Evolutionary conservation across 179 eudicot genomes (phyloP), one percentile per base, ranked within the genome.

Genomic region (Gypsophila paniculata): DNA sequence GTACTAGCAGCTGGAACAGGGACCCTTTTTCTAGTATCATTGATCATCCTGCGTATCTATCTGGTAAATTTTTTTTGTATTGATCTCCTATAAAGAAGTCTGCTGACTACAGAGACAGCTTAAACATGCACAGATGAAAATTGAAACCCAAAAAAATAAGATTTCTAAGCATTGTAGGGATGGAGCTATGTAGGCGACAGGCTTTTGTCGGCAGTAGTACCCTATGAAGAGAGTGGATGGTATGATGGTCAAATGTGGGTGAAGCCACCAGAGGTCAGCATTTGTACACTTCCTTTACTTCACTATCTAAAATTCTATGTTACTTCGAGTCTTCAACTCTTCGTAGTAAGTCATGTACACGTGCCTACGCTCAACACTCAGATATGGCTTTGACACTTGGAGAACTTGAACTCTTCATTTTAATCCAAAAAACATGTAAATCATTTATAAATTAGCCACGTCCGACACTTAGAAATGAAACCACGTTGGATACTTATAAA

Each of bases 161-260:
- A 63, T 74, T 58, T n/a, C 36, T 17, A 29, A 54, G 44, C 68
- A 49, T 75, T 60, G 63, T 74, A 89, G 96, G 96, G 97, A 74
- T 93, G 98, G 98, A 93, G 98, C 79, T 93, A 91, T 73, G 97
- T 93, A 25, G 98, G 98, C 4, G 98, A 93, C 65, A 83, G 98
- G 73, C 96, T 88, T 63, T 75, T 92, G 71, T 93, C 98, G 70
- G 98, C 98, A 39, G 98, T 93, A 65, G 79, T 93, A 70, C 98
- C 98, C 57, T 93, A 93, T 61, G 98, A 93, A 81, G 98, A 93
- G 80, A 89, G 82, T 62, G 98, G 98, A 32, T 93, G 98, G 98
- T 93, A 93, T 77, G 98, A 93, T 61, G 98, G 98, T 36, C 98
- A 93, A 79, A 91, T 93, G 96, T 93, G 98, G 98, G 98, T 86